Base-by-base conservation (phyloP, 1,139 yeast species). In the Suhomyces anneliseae region DNA sequence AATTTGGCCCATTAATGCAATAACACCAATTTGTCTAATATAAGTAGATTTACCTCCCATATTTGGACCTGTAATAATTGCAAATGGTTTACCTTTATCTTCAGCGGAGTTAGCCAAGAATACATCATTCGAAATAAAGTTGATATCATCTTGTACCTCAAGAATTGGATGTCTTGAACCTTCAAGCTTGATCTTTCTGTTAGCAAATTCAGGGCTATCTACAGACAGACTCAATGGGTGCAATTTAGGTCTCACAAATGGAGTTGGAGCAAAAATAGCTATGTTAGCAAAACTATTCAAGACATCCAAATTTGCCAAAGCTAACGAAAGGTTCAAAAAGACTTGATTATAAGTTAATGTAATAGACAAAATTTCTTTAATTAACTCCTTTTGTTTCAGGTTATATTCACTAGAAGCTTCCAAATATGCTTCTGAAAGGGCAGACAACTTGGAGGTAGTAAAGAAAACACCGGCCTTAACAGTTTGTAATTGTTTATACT, bases 11-110 rank as follows among this genome's bases (percentile, higher is more conserved):
- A 93, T 78, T 42, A 92, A 71, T 2, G 95, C 85, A 48, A 92
- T 86, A 2, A 89, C 95, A 9, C 98, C 99, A 45, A 90, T 78
- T 58, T 93, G 97, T 52, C 97, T 80, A 44, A 93, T 90, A 65
- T 88, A 93, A 0, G 98, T 92, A 1, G 97, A 90, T 65, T 93
- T 93, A 61, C 98, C 98, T 50, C 98, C 99, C 99, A 93, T 93
- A 62, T 93, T 93, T 36, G 99, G 99, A 15, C 99, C 99, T 0
- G 99, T 93, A 33, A 93, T 89, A 32, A 93, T 86, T 12, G 83
- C 76, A 60, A 93, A 92, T 47, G 87, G 89, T 14, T 83, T 74
- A 0, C 66, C 71, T 27, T 52, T 54, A 9, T 66, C 66, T 7
- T 70, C 78, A 27, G 52, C 52, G 1, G 47, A 43, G 47, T 64